Base-by-base conservation (phyloP, 371 early-diverging fungal species). In the Mortierella sp. region DNA sequence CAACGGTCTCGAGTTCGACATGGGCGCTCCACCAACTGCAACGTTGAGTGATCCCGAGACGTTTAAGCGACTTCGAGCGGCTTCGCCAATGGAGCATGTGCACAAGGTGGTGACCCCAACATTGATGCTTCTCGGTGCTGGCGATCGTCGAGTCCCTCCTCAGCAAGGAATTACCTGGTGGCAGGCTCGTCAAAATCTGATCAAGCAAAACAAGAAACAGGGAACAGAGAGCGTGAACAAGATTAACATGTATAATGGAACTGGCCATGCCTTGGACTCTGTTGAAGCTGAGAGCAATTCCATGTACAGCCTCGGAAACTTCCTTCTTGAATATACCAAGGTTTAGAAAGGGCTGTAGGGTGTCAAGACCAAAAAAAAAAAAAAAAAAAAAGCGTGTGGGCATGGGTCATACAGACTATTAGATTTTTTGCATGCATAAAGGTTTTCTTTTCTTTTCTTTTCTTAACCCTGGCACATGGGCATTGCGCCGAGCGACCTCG, bases 121-220 rank as follows among this genome's bases (percentile, higher is more conserved):
- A 21, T 72, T 94, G 66, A 60, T 94, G 68, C 65, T 91, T 26
- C 70, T 94, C 26, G 94, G 94, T 7, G 74, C 81, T 0, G 72
- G 80, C 6, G 94, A 94, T 68, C 84, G 90, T 23, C 87, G 94
- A 18, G 94, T 94, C 25, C 94, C 94, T 21, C 86, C 86, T 1
- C 74, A 76, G 46, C 88, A 93, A 70, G 89, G 89, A 0, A 51
- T 84, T 19, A 44, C 72, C 2, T 83, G 82, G 82, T 81, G 74
- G 71, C 74, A 82, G 28, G 74, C 73, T 4, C 57, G 82, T 18
- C 73, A 74, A 52, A 74, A 74, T 56, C 43, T 56, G 59, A 72
- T 75, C 62, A 69, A 63, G 37, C 48, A 60, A 44, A 57, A 68
- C 0, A 52, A 62, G 29, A 47, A 55, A 53, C 68, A 69, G 23